Conservation (phyloP, 169 alveolate species). For the Eimeria zaria region DNA sequence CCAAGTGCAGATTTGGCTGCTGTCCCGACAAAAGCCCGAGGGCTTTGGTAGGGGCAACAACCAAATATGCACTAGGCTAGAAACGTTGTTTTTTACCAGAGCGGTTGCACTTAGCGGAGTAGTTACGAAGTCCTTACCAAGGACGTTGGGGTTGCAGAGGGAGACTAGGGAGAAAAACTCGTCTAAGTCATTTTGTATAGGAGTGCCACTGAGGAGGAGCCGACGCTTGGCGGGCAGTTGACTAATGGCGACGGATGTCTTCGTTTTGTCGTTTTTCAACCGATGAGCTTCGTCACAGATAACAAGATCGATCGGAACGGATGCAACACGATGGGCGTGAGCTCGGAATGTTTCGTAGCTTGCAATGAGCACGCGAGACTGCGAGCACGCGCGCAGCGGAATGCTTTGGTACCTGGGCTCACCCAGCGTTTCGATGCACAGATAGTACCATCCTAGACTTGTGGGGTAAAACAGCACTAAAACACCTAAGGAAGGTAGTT, state of each 20-base stretch:
- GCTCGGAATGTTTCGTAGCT: constrained; percentile 96
- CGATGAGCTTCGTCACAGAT: constrained; percentile 99
- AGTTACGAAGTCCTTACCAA: constrained; percentile 86
- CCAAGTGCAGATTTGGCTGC: not conserved
- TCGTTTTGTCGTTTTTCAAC: constrained; percentile 96
- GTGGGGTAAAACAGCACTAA: not conserved
- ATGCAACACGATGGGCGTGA: constrained; percentile 92
- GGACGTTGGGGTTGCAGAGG: constrained; percentile 94
- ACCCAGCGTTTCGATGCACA: not conserved
- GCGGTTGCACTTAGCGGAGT: too few relatives aligned
- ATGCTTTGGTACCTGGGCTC: constrained; percentile 1
- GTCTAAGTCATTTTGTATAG: constrained; percentile 95
- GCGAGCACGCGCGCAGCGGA: not conserved
- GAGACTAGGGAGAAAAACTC: constrained; percentile 95
- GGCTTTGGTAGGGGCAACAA: too few relatives aligned
- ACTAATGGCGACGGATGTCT: constrained; percentile 94
- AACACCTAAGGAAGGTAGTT: not conserved
- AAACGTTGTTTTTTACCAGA: too few relatives aligned
- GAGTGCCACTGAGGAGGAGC: constrained; percentile 95
- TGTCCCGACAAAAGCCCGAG: not conserved
- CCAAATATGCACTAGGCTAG: too few relatives aligned
- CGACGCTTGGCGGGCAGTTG: constrained; percentile 95
- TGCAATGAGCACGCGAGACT: constrained; percentile 93
- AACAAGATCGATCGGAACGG: constrained; percentile 96
- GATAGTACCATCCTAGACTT: not conserved